Evolutionary conservation across 2,329 filamentous ascomycete genomes (phyloP).

Genomic region (Colletotrichum shisoi): DNA sequence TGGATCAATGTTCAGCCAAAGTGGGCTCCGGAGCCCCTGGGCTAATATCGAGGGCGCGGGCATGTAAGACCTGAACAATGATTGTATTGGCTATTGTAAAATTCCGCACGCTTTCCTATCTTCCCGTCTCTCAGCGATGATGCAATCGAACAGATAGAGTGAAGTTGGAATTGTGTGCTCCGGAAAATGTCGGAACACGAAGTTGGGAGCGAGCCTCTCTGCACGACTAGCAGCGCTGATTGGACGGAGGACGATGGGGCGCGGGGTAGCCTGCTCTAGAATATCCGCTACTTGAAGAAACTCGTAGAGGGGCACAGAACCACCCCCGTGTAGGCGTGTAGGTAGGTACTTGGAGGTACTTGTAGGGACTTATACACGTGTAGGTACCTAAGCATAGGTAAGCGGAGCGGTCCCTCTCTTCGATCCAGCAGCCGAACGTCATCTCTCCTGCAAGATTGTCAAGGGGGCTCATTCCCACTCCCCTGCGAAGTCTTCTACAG

Average conservation of each 20-base stretch:
- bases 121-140: background rate
- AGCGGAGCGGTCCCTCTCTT: slow-evolving; percentile 23
- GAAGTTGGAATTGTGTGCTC: slow-evolving; percentile 18
- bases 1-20: slow-evolving; percentile 28
- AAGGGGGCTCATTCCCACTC: slow-evolving; percentile 14
- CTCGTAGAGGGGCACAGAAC: slow-evolving; percentile 18
- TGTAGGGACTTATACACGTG: too few relatives aligned
- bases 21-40: background rate
- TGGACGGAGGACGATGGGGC: slow-evolving; percentile 15
- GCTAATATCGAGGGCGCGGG: background rate
- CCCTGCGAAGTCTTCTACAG: background rate
- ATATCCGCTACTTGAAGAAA: slow-evolving; percentile 16
- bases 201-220: slow-evolving; percentile 25
- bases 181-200: slow-evolving; percentile 38
- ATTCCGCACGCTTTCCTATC: slow-evolving; percentile 2
- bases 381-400: too few relatives aligned
- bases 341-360: too few relatives aligned
- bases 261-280: slow-evolving; percentile 33
- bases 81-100: background rate
- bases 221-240: slow-evolving; percentile 21
- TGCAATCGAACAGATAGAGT: slow-evolving; percentile 1
- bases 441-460: slow-evolving; percentile 34
- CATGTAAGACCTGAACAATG: background rate
- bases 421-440: slow-evolving; percentile 35
- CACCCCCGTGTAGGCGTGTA: too few relatives aligned